Evolutionary conservation across 352 stramenopile species (phyloP), one percentile per base, ranked within the genome.

Genomic region (Phytopythium boreale): DNA sequence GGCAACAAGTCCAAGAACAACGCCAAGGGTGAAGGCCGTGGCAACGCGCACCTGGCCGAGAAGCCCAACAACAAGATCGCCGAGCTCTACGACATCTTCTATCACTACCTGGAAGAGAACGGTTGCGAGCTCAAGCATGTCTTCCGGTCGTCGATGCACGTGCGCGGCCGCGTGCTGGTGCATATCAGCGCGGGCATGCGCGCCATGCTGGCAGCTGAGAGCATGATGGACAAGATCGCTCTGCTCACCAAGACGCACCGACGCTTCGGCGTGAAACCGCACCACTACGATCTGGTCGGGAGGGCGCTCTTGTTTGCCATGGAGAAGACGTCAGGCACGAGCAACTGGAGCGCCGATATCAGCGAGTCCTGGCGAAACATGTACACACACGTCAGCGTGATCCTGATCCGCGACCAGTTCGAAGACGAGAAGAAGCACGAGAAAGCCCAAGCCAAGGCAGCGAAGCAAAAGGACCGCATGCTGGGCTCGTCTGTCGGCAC

Each of bases 121-220:
- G 72, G 74, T 6, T 74, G 76, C 5, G 79, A 88, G 57, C 64
- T 88, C 2, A 73, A 80, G 51, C 70, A 77, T 20, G 66, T 88
- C 19, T 88, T 84, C 56, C 69, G 76, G 0, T 83, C 75, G 19
- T 88, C 79, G 4, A 80, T 82, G 65, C 74, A 85, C 31, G 57
- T 84, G 5, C 69, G 74, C 20, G 71, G 77, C 27, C 69, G 69
- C 17, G 79, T 84, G 19, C 74, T 88, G 0, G 66, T 85, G 2
- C 76, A 88, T 47, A 85, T 85, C 56, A 82, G 73, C 46, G 66
- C 67, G n/a, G 79, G 76, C 27, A 84, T 85, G 69, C 74, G 76
- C n/a, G 77, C 67, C 0, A 69, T 87, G 68, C 56, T 87, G 14
- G 61, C 65, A 8, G 67, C 67, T 0, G 70, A 77, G 26, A 72